Base-by-base conservation (phyloP, 1,139 yeast species). In the Zygoascus sp. region DNA sequence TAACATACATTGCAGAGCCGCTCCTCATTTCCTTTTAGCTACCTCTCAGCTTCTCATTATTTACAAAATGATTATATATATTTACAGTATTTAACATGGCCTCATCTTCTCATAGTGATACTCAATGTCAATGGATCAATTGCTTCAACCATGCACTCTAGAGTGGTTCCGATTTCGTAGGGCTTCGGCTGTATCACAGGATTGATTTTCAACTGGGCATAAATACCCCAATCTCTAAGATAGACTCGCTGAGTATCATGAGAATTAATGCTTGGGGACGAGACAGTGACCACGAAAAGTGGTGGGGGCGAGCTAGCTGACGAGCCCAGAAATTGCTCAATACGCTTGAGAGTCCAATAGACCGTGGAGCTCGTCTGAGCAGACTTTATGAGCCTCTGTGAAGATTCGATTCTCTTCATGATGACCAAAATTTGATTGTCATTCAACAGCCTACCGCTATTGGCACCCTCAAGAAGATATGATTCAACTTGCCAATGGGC, bases 401-500 rank as follows among this genome's bases (percentile, higher is more conserved):
- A 42, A 1, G 55, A 32, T 19, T 52, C 53, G 40, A 69, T 50
- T 34, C 64, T 64, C 15, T 58, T 43, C 4, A 63, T 51, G 25
- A 62, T 44, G 32, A 61, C 59, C 21, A 53, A 53, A 19, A 64
- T 45, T 21, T 62, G 53, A 21, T 27, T 32, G 9, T 37, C 35
- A n/a, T 50, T 32, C 5, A 53, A 22, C 38, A 52, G 40, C 23
- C 32, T 20, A 9, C 34, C 21, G 20, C 25, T 36, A 7, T 30
- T 25, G 2, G 44, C 11, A 6, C 48, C 43, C 13, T 48, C 48
- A 5, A 46, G 42, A n/a, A 77, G 49, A 51, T 58, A 63, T 2
- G 75, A 63, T 49, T 79, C 82, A 2, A 81, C 47, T 56, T 81
- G 87, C 77, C 92, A 78, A 58, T 89, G 97, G 55, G 83, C 81